These are phyloP conservation scores for Chenopodium berlandieri DNA, from an alignment of 148 eudicot species.

Conservation along the genomic window DNA sequence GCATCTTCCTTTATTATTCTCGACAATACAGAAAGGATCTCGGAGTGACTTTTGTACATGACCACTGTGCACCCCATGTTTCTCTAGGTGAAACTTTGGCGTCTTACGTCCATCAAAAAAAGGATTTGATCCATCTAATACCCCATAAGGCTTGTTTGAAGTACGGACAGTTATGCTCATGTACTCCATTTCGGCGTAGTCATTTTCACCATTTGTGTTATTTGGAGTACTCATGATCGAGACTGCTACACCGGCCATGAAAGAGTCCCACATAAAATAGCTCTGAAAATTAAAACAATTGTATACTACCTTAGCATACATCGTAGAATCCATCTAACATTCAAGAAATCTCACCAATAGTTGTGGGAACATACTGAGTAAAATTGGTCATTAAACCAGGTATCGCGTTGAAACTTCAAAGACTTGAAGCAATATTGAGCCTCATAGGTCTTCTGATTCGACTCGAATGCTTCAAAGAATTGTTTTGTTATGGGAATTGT, in stretches of 20 bases:
- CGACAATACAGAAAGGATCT: constrained; percentile 64
- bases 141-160: constrained; percentile 74
- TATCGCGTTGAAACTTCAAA: constrained; percentile 61
- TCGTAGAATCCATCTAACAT: not conserved
- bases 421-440: constrained; percentile 77
- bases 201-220: constrained; percentile 50
- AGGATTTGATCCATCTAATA: constrained; percentile 78
- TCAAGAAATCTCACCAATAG: not conserved
- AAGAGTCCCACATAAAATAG: constrained; percentile 89
- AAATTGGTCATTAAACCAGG: constrained; percentile 62
- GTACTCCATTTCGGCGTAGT: constrained; percentile 74
- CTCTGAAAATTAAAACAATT: constrained; percentile 36
- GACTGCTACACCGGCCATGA: constrained; percentile 68
- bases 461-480: constrained; percentile 57
- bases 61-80: constrained; percentile 79
- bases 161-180: constrained; percentile 80
- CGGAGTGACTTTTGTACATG: constrained; percentile 76
- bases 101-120: constrained; percentile 50
- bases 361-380: constrained; percentile 41
- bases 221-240: constrained; percentile 61
- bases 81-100: constrained; percentile 51
- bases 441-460: constrained; percentile 69
- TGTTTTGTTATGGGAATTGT: constrained; percentile 61
- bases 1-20: constrained; percentile 68
- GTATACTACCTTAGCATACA: not conserved